Evolutionary conservation across 306 rosid genomes (phyloP).

Genomic region (Notholithocarpus densiflorus): DNA sequence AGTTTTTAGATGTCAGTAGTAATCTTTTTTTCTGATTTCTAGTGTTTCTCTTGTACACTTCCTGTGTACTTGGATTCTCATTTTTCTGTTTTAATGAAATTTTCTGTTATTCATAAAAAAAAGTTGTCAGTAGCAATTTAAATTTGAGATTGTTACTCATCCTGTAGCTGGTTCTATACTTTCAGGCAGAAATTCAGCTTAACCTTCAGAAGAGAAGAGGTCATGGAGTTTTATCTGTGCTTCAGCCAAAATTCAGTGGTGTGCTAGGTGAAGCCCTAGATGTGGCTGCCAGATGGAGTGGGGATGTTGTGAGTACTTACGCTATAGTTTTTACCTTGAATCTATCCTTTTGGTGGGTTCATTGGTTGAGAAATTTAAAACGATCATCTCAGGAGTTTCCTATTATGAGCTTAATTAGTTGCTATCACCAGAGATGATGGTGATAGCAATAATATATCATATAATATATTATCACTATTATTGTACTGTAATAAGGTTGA

Average conservation of each 20-base stretch:
- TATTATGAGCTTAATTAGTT: background rate
- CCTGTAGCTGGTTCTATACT: slow-evolving; percentile 19
- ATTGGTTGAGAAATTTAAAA: background rate
- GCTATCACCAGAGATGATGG: background rate
- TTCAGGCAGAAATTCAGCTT: slow-evolving; percentile 90
- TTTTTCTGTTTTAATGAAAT: too few species aligned
- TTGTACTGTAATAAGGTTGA: background rate
- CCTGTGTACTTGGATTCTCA: slow-evolving; percentile 1
- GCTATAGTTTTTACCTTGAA: slow-evolving; percentile 17
- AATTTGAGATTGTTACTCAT: slow-evolving; percentile 1
- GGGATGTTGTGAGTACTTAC: slow-evolving; percentile 85
- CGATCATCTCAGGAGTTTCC: too few species aligned
- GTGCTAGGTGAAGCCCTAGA: slow-evolving; percentile 91
- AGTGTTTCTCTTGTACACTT: too few species aligned
- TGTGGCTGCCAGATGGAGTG: slow-evolving; percentile 96
- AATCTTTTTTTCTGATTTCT: too few species aligned
- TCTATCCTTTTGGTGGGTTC: background rate
- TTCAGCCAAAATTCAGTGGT: slow-evolving; percentile 85
- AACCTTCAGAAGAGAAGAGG: slow-evolving; percentile 93
- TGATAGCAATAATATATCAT: background rate
- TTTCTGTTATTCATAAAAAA: too few species aligned
- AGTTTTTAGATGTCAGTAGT: background rate
- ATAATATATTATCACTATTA: background rate
- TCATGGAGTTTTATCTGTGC: slow-evolving; percentile 82
- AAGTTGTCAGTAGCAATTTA: background rate